Evolutionary conservation across 371 early-diverging fungal species (phyloP), one percentile per base, ranked within the genome.

Genomic region (Rhizopus microsporus): DNA sequence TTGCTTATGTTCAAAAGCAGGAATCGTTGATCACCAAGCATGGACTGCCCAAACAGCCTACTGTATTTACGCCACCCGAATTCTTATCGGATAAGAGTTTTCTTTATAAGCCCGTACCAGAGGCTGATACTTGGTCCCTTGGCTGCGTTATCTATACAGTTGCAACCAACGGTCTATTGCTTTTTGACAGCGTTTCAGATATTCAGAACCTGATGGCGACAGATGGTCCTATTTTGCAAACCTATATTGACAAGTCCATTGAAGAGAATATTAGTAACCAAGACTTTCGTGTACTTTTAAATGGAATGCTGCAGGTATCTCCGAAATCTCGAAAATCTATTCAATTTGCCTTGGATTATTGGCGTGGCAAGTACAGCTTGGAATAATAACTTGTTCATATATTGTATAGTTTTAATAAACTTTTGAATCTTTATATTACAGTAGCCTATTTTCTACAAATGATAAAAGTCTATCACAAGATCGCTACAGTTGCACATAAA

Each of bases 71-170:
- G 0, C 54, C 63, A 15, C 63, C 63, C 5, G 63, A 63, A n/a
- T 29, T 54, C 3, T 13, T 58, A 12, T 12, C 42, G 7, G 4
- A 4, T 32, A 15, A 5, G 34, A 8, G 10, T 15, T 5, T 29
- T 29, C 40, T 12, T 0, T 44, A 47, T 2, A 0, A 45, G 5
- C n/a, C n/a, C 15, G 8, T 30, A 6, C 40, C 39, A 13, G 30
- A 43, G 5, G n/a, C 30, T 15, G 67, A 67, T 23, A 33, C 62
- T 37, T 67, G 67, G 67, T 62, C 67, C 0, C 13, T 59, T 5
- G 67, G 59, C 0, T 62, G 67, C 16, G 61, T 62, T 1, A 67
- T 67, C 12, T 67, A 67, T 8, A 52, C 62, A 1, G n/a, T 67
- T 0, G 56, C 33, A 0, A 59, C 67, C 0, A 49, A 50, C 2